phyloP scores from a whole-genome alignment of 2,329 filamentous ascomycete species.

The Cercospora sesami region DNA sequence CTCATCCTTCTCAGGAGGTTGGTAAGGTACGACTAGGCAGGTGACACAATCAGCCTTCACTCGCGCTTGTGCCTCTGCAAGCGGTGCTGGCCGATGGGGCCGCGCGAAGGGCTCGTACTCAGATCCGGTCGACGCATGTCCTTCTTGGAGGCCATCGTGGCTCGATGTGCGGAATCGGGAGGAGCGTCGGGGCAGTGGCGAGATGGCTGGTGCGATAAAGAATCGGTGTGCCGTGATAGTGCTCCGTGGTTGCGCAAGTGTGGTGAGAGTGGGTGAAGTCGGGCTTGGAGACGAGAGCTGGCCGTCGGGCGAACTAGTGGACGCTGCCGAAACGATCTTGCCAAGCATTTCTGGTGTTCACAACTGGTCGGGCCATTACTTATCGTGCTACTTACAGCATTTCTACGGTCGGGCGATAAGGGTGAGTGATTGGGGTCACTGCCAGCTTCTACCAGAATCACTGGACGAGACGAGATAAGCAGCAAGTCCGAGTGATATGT shows the following conservation, averaged over 20 bases:
- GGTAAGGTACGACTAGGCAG: conserved; percentile 79
- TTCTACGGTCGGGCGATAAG: neutral
- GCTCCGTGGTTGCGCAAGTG: neutral
- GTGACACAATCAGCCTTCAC: conserved; percentile 14
- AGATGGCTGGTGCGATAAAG: conserved; percentile 7
- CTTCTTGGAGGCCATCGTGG: conserved; percentile 66
- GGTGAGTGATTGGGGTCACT: neutral
- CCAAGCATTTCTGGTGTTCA: neutral
- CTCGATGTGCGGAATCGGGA: neutral
- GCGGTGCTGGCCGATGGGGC: neutral
- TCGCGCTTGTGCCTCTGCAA: neutral
- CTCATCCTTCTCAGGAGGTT: conserved; percentile 68
- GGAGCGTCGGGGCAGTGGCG: neutral
- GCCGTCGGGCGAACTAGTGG: neutral
- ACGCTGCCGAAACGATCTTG: neutral
- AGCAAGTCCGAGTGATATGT: neutral
- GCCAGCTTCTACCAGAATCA: neutral
- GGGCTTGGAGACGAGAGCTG: neutral
- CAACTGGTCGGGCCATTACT: neutral
- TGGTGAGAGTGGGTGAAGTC: neutral
- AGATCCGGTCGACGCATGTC: conserved; percentile 75
- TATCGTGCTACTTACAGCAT: neutral
- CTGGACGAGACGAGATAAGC: no score
- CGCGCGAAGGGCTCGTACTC: conserved; percentile 53
- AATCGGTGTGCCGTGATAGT: neutral